Percentiles rank a stretch among this genome's conserved stretches.
Evolutionary conservation across 2,329 filamentous ascomycete species (phyloP).

Genomic region (Trichoderma breve): DNA sequence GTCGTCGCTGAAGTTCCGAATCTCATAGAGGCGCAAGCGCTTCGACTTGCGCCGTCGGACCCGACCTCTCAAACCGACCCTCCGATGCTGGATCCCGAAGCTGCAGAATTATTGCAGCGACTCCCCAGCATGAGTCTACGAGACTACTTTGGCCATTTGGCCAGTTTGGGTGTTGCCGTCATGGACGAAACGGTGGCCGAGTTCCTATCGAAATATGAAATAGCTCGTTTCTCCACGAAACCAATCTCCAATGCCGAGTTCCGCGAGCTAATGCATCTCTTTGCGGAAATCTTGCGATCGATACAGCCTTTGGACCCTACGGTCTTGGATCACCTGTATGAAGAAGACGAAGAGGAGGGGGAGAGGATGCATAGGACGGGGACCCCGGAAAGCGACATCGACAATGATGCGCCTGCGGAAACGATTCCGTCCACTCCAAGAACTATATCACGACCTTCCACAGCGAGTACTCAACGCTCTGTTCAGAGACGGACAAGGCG

Average conservation of each 20-base stretch:
- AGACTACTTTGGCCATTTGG: conserved; percentile 73
- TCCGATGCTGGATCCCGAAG: conserved; percentile 60
- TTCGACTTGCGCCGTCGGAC: conserved; percentile 72
- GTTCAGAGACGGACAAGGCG: conserved; percentile 40
- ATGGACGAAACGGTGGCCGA: conserved; percentile 45
- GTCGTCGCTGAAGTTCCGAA: conserved; percentile 84
- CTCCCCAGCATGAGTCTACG: conserved; percentile 70
- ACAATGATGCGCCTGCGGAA: conserved; percentile 45
- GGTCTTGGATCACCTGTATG: conserved; percentile 41
- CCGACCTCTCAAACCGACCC: conserved; percentile 39
- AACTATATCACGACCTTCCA: conserved; percentile 31
- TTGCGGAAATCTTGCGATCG: conserved; percentile 73
- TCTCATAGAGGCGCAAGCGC: conserved; percentile 86
- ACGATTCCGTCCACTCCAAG: conserved; percentile 43
- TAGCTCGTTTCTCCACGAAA: conserved; percentile 74
- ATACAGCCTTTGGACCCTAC: conserved; percentile 66
- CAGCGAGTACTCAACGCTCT: conserved; percentile 34
- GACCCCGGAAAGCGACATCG: conserved; percentile 42
- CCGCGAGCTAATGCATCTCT: conserved; percentile 75
- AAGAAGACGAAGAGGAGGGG: conserved; percentile 25
- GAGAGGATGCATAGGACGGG: background rate
- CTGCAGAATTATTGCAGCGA: conserved; percentile 70
- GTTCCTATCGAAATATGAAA: conserved; percentile 79
- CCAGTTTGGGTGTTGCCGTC: conserved; percentile 61
- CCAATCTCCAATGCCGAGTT: conserved; percentile 71